These are phyloP conservation scores for Ogataea siamensis DNA, from an alignment of 805 yeast genomes.

Conservation along the genomic window DNA sequence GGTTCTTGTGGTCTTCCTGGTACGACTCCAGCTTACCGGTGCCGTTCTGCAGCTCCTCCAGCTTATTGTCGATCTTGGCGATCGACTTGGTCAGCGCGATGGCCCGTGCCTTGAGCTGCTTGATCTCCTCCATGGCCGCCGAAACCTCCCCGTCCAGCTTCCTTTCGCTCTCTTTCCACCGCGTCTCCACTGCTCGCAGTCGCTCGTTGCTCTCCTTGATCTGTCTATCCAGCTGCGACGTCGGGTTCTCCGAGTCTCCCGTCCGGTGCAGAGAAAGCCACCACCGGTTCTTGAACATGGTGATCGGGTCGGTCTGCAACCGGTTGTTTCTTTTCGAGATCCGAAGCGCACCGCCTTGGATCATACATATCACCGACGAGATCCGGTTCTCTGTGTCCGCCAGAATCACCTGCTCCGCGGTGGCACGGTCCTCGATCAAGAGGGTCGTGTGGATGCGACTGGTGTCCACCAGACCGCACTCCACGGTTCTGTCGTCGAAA, in stretches of 20 bases:
- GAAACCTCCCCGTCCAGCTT: conserved; percentile 8
- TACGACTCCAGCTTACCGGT: conserved; percentile 37
- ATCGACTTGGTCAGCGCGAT: conserved; percentile 26
- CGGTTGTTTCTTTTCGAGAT: conserved; percentile 28
- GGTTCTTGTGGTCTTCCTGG: conserved; percentile 34
- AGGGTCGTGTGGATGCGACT: conserved; percentile 57
- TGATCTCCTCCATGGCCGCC: conserved; percentile 12
- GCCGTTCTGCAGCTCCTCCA: conserved; percentile 45
- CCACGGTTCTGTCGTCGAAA: conserved; percentile 51
- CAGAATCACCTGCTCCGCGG: conserved; percentile 48
- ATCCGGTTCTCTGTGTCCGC: conserved; percentile 29
- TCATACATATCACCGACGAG: conserved; percentile 27
- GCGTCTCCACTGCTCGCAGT: conserved; percentile 11
- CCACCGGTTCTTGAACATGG: conserved; percentile 17
- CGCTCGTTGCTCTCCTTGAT: conserved; percentile 12
- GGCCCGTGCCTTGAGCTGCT: conserved; percentile 15
- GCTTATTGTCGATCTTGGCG: conserved; percentile 36
- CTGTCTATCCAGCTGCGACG: conserved; percentile 20
- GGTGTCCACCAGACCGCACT: conserved; percentile 63
- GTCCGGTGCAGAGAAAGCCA: conserved; percentile 21
- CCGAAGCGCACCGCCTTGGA: conserved; percentile 25
- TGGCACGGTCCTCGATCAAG: conserved; percentile 47
- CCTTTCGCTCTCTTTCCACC: conserved; percentile 10
- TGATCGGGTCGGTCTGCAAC: conserved; percentile 33
- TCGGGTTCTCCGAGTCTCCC: conserved; percentile 25